Evolutionary conservation across 495 filamentous ascomycete genomes (phyloP), one percentile per base, ranked within the genome.

Genomic region (Cairneyella variabilis): DNA sequence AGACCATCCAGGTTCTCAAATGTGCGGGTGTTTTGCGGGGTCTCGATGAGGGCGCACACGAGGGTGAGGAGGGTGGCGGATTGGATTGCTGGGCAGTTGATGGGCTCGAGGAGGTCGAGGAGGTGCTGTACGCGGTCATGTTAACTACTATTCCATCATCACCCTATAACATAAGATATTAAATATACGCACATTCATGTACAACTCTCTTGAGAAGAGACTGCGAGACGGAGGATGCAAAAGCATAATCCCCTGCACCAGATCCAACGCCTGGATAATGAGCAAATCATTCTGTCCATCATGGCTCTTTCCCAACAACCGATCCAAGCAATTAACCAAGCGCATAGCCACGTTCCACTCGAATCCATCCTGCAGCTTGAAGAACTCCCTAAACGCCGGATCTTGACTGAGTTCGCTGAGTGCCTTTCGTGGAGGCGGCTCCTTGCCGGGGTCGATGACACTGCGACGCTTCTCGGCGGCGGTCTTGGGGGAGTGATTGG

Each of bases 311-410:
- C 90, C 90, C 45, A 97, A 76, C 39, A 97, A 78, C 51, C 89
- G 82, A 67, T 98, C 93, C 32, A 98, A 80, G 57, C 90, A 95
- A 26, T 83, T 79, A 43, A 95, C 84, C 48, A 98, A 74, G 56
- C 91, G 85, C 68, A 90, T 85, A 26, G 90, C 86, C 30, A 97
- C 88, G 71, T 98, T 98, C 89, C 91, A 98, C 71, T 96, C 88
- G 69, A 98, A 98, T 10, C 92, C 86, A 62, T 96, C 92, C 67
- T 98, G 93, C 46, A 97, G 66, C 63, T 95, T 89, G 74, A 96
- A 95, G 71, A 97, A 98, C 66, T 97, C 93, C 47, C 89, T 75
- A 64, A 96, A 98, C 9, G 92, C 93, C 22, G 88, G 90, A 68
- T 98, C 93, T 58, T 86, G 82, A 50, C 76, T 76, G 59, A 96